Conservation (phyloP, 2,329 filamentous ascomycete genomes). For the Bipolaris oryzae region DNA sequence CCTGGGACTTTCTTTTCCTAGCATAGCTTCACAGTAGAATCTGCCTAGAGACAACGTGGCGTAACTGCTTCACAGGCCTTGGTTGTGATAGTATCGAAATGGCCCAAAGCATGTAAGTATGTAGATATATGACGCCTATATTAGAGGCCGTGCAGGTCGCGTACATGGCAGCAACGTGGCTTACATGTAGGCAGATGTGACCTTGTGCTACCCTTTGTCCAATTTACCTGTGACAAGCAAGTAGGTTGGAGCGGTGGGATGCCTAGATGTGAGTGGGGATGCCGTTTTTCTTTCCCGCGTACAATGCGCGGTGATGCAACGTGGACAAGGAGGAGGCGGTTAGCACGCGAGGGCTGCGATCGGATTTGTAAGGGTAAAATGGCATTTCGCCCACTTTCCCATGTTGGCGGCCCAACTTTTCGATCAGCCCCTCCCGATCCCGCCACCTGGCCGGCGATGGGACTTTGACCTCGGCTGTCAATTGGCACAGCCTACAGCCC, state of each 20-base stretch:
- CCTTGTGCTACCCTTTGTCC: not conserved
- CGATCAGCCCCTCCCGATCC: constrained; percentile 4
- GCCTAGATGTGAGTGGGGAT: not conserved
- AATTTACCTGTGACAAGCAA: not conserved
- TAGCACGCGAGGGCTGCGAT: not conserved
- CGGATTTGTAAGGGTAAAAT: constrained; percentile 11
- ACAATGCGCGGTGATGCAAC: constrained; percentile 8
- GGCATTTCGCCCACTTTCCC: constrained; percentile 9
- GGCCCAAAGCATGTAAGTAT: too few species aligned
- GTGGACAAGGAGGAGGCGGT: not conserved
- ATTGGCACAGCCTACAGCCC: not conserved
- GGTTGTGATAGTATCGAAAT: too few species aligned
- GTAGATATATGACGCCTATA: too few species aligned
- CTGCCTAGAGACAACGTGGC: too few species aligned
- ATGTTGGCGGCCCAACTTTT: not conserved
- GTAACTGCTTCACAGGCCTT: too few species aligned
- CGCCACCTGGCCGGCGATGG: not conserved
- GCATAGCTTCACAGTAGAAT: too few species aligned
- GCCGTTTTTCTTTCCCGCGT: not conserved
- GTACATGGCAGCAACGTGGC: too few species aligned
- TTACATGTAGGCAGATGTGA: too few species aligned
- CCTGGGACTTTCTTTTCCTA: too few species aligned
- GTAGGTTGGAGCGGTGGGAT: too few species aligned
- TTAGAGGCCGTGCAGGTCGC: too few species aligned
- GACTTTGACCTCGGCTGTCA: not conserved